Percentiles rank a stretch among this genome's conserved stretches.
These are phyloP conservation scores for Hypericum perforatum DNA, from an alignment of 345 rosid species.

Conservation along the genomic window DNA sequence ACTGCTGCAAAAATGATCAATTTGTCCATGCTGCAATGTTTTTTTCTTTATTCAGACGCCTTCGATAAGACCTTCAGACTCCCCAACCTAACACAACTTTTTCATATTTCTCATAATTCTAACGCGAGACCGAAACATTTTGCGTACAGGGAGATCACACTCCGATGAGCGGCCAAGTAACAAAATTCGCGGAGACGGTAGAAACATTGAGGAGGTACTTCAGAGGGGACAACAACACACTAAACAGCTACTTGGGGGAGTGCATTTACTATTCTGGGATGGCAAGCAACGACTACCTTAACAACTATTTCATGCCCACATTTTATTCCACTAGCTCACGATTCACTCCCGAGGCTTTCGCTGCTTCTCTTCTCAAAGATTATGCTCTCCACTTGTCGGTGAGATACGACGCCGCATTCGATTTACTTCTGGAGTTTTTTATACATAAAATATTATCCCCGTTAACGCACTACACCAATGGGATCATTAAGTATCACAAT, in stretches of 20 bases:
- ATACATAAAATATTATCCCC: no score
- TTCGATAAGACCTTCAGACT: no score
- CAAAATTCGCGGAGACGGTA: conserved; percentile 33
- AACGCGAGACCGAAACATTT: background rate
- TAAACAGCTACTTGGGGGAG: conserved; percentile 41
- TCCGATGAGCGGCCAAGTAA: conserved; percentile 68
- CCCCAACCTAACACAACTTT: background rate
- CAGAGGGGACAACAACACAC: conserved; percentile 49
- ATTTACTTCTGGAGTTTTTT: no score
- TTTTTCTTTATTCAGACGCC: no score
- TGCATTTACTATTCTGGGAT: conserved; percentile 67
- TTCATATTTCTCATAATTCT: background rate
- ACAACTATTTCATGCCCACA: conserved; percentile 74
- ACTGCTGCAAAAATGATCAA: no score
- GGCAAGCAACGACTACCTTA: conserved; percentile 91
- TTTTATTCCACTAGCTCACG: conserved; percentile 55
- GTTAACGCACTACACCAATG: no score
- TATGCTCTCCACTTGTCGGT: conserved; percentile 61
- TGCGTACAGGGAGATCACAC: conserved; percentile 50
- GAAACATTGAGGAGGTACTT: conserved; percentile 46
- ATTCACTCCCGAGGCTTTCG: conserved; percentile 45
- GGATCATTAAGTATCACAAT: no score
- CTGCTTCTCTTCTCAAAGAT: conserved; percentile 57
- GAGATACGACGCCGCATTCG: conserved; percentile 5
- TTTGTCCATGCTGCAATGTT: no score